Evolutionary conservation across 768 basidiomycete species (phyloP).

Genomic region (Podaxis sp.): DNA sequence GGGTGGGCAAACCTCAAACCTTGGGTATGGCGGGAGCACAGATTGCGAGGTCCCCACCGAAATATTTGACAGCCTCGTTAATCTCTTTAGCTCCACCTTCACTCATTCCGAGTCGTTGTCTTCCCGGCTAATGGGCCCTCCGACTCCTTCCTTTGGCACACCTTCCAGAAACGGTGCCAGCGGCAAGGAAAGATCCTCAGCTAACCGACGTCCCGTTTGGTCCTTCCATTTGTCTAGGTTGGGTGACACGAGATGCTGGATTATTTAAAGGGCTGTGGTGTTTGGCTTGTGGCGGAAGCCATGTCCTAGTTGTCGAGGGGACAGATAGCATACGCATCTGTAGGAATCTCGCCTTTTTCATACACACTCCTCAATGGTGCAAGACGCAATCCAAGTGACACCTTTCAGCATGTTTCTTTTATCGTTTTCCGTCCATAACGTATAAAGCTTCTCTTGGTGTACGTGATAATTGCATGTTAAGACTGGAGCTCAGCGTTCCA

Average conservation of each 20-base stretch:
- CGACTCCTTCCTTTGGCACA: conserved; percentile 28
- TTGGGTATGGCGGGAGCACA: not conserved
- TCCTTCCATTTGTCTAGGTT: conserved; percentile 32
- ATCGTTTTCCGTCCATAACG: too few species aligned
- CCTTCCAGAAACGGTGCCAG: conserved; percentile 28
- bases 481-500: too few species aligned
- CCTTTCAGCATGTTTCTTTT: not conserved
- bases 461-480: not conserved
- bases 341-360: not conserved
- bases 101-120: conserved; percentile 38
- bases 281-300: not conserved
- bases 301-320: not conserved
- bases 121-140: conserved; percentile 38
- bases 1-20: not conserved
- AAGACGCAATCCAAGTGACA: not conserved
- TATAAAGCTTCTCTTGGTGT: too few species aligned
- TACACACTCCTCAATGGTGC: not conserved
- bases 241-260: conserved; percentile 38
- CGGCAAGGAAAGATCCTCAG: conserved; percentile 30
- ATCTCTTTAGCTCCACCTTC: conserved; percentile 41
- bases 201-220: conserved; percentile 32
- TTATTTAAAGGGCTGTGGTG: conserved; percentile 14
- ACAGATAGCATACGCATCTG: not conserved
- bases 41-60: not conserved
- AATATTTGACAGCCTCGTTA: conserved; percentile 27